Percentiles rank a stretch among this genome's conserved stretches.
Conservation (phyloP, 306 rosid genomes). For the Lathyrus tuberosus region DNA sequence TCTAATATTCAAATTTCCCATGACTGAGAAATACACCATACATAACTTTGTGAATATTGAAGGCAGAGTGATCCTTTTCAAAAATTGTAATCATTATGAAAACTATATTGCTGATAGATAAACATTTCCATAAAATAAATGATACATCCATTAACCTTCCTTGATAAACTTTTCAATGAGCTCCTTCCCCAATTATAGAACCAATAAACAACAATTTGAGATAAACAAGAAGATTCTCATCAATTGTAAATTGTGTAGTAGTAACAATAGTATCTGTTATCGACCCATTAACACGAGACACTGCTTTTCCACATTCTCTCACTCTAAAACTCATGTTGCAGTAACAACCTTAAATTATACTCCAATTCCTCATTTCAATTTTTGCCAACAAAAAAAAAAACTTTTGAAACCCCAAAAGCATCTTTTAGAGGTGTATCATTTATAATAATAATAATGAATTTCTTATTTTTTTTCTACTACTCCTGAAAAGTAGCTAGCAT, state of each 20-base stretch:
- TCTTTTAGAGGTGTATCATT: slow-evolving; percentile 32
- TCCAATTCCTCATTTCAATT: slow-evolving; percentile 62
- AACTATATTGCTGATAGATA: no score
- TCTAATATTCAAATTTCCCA: no score
- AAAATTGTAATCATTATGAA: slow-evolving; percentile 22
- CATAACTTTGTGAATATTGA: no score
- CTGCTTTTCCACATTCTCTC: slow-evolving; percentile 47
- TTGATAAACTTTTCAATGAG: slow-evolving; percentile 94
- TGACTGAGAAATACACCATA: no score
- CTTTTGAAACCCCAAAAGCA: slow-evolving; percentile 48
- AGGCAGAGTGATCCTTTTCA: no score
- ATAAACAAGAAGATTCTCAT: slow-evolving; percentile 84
- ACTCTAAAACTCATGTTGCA: slow-evolving; percentile 79
- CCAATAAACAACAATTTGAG: slow-evolving; percentile 86
- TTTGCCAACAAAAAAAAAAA: no score
- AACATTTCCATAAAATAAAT: slow-evolving; percentile 13
- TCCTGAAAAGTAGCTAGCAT: slow-evolving; percentile 29
- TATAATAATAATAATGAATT: neutral
- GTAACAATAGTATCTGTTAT: slow-evolving; percentile 41
- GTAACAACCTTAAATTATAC: slow-evolving; percentile 65
- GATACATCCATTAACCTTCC: slow-evolving; percentile 80
- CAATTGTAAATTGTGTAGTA: slow-evolving; percentile 58
- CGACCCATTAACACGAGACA: slow-evolving; percentile 56
- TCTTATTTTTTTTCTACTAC: neutral
- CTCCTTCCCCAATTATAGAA: slow-evolving; percentile 91